Evolutionary conservation across 1,284 basidiomycete genomes (phyloP).

Genomic region (Apiotrichum veenhuisii): DNA sequence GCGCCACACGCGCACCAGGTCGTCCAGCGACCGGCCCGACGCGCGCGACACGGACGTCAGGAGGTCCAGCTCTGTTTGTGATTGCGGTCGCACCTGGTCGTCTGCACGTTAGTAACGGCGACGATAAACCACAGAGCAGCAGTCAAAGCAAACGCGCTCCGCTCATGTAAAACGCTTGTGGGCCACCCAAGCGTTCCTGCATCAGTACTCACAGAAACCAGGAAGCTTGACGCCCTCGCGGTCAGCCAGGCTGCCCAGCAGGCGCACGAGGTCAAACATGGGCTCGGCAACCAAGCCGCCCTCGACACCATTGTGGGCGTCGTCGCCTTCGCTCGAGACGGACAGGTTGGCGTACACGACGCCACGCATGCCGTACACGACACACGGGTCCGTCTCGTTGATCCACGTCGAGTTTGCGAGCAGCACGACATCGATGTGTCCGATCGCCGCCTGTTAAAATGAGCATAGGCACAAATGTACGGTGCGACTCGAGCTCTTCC

Average conservation of each 20-base stretch:
- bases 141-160: too few relatives aligned
- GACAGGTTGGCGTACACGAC: slow-evolving; percentile 61
- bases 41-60: slow-evolving; percentile 64
- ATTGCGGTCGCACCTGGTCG: slow-evolving; percentile 65
- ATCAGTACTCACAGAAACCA: slow-evolving; percentile 67
- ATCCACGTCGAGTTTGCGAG: slow-evolving; percentile 95
- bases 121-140: too few relatives aligned
- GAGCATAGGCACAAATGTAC: too few relatives aligned
- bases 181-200: too few relatives aligned
- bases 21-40: slow-evolving; percentile 62
- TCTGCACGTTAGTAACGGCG: slow-evolving; percentile 54
- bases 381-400: slow-evolving; percentile 86
- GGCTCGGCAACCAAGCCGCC: slow-evolving; percentile 84
- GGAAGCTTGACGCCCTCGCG: slow-evolving; percentile 66
- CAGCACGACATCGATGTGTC: slow-evolving; percentile 77
- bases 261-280: slow-evolving; percentile 87
- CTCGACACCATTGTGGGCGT: slow-evolving; percentile 65
- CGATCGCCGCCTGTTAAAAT: slow-evolving; percentile 62
- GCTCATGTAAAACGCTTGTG: too few relatives aligned
- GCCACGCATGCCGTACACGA: slow-evolving; percentile 90
- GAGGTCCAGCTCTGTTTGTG: slow-evolving; percentile 62
- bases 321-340: slow-evolving; percentile 58
- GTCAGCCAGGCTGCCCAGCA: slow-evolving; percentile 70
- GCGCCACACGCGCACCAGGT: slow-evolving; percentile 71
- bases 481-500: too few relatives aligned